phyloP scores from a whole-genome alignment of 2,329 filamentous ascomycete genomes.

The Penicillium frequentans region DNA sequence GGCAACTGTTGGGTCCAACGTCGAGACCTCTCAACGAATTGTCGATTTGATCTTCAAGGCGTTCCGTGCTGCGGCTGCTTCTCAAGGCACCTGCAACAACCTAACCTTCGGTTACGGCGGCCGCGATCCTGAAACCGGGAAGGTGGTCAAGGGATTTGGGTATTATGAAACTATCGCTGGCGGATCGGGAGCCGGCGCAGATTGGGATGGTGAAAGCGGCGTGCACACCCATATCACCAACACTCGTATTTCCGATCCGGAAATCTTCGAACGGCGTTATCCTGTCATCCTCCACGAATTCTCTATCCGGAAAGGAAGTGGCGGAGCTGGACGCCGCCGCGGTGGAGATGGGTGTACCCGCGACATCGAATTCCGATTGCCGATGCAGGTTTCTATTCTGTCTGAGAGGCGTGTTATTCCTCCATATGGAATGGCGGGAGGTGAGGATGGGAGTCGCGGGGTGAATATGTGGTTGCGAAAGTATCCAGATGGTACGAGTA shows the following conservation, averaged over 20 bases:
- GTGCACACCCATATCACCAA: constrained; percentile 85
- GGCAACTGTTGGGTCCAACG: constrained; percentile 70
- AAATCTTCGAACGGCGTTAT: constrained; percentile 74
- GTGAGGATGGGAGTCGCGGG: constrained; percentile 71
- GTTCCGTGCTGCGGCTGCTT: constrained; percentile 71
- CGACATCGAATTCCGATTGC: constrained; percentile 77
- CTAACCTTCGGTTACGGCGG: constrained; percentile 37
- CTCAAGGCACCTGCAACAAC: constrained; percentile 74
- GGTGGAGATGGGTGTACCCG: constrained; percentile 74
- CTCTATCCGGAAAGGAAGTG: constrained; percentile 60
- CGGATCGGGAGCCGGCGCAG: constrained; percentile 68
- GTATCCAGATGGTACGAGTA: background rate
- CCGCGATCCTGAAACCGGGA: background rate
- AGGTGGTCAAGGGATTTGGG: constrained; percentile 53
- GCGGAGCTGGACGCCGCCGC: constrained; percentile 62
- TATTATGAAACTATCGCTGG: constrained; percentile 83
- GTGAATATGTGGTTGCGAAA: constrained; percentile 46
- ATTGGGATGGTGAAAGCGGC: constrained; percentile 70
- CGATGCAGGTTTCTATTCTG: constrained; percentile 72
- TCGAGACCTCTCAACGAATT: constrained; percentile 71
- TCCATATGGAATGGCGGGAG: constrained; percentile 77
- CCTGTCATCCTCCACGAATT: constrained; percentile 72
- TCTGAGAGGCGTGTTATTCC: constrained; percentile 69
- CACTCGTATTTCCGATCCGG: constrained; percentile 75
- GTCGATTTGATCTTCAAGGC: constrained; percentile 75